Percentiles rank a stretch among this genome's conserved stretches.
Conservation (phyloP, 306 rosid species). For the Vicia faba region DNA sequence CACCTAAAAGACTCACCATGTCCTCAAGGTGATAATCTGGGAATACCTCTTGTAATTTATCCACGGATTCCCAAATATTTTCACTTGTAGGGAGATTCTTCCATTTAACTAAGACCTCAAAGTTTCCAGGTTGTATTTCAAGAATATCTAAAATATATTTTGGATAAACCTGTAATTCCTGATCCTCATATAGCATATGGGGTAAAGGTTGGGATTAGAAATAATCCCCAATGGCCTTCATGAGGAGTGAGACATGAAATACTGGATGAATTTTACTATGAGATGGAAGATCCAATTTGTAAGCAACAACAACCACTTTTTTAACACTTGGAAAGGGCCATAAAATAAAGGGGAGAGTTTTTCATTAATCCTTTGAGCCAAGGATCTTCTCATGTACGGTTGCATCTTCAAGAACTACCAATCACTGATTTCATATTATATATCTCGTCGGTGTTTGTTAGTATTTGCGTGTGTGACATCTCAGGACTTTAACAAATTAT, state of each 20-base stretch:
- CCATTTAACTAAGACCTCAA: background rate
- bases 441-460: background rate
- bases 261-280: too few species aligned
- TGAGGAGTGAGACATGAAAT: background rate
- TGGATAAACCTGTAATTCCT: background rate
- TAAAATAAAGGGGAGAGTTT: background rate
- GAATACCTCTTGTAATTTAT: background rate
- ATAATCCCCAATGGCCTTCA: background rate
- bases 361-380: background rate
- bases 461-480: background rate
- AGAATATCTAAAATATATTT: too few species aligned
- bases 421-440: background rate
- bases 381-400: background rate
- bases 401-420: background rate
- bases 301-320: too few species aligned
- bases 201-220: background rate
- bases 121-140: background rate
- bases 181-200: background rate
- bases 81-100: background rate
- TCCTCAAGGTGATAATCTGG: background rate
- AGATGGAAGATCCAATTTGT: too few species aligned
- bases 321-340: background rate
- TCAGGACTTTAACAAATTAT: background rate
- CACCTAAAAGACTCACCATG: background rate
- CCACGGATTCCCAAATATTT: background rate